A percentile compares a stretch with the other conserved stretches of the same genome.
Conservation (phyloP, 2,329 filamentous ascomycete species). For the Trichoderma polysporum region DNA sequence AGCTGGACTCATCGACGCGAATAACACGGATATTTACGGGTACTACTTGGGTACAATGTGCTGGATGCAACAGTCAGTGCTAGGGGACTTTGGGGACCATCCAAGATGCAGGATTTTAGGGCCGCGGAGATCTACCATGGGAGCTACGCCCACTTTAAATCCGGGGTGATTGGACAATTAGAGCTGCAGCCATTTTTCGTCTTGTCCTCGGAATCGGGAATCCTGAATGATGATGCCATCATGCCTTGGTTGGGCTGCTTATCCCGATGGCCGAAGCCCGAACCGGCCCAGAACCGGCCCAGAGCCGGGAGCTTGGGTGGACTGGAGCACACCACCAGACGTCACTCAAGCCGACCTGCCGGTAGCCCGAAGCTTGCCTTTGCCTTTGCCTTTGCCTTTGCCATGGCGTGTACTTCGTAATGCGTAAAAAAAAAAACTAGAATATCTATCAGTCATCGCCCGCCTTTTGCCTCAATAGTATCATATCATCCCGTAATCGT, state of each 20-base stretch:
- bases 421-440: not conserved
- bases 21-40: not conserved
- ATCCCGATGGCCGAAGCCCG: constrained; percentile 14
- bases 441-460: not conserved
- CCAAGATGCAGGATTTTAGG: not conserved
- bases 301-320: constrained; percentile 4
- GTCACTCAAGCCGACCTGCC: constrained; percentile 13
- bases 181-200: not conserved
- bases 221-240: constrained; percentile 17
- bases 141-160: not conserved
- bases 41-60: not conserved
- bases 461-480: not conserved
- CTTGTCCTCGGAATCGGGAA: not conserved
- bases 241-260: not conserved
- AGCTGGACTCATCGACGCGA: not conserved
- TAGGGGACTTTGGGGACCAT: no score
- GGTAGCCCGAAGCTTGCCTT: not conserved
- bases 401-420: no score
- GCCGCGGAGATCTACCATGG: constrained; percentile 4
- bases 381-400: not conserved
- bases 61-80: no score
- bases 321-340: not conserved
- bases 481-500: not conserved
- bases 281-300: not conserved
- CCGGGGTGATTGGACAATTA: constrained; percentile 12